Evolutionary conservation across 2,329 filamentous ascomycete species (phyloP).

Genomic region (Arthrinium puccinioides): DNA sequence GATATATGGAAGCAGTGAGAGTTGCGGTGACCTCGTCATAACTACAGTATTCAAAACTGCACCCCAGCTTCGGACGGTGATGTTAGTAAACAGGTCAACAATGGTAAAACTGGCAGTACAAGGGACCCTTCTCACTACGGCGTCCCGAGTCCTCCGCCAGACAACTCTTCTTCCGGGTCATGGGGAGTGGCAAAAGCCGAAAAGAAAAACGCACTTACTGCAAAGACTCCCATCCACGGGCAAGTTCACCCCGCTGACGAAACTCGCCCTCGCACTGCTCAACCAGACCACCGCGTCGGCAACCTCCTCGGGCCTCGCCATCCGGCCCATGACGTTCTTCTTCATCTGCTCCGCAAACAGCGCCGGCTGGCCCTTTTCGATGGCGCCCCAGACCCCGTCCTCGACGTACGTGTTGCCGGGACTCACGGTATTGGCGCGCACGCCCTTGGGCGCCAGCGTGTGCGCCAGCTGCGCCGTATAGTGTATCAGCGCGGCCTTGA

Average conservation of each 20-base stretch:
- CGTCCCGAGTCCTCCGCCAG: too few species aligned
- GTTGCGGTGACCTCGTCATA: too few species aligned
- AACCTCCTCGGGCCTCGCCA: constrained; percentile 13
- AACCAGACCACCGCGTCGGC: constrained; percentile 12
- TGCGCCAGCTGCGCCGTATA: constrained; percentile 27
- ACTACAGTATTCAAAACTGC: too few species aligned
- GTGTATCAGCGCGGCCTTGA: constrained; percentile 27
- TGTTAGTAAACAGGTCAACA: too few species aligned
- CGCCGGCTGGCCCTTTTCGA: constrained; percentile 20
- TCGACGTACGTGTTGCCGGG: constrained; percentile 28
- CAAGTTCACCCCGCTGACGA: constrained; percentile 11
- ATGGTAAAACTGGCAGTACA: too few species aligned
- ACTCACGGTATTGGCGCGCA: constrained; percentile 26
- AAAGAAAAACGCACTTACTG: too few species aligned
- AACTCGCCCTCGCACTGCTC: constrained; percentile 11
- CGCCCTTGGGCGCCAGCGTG: constrained; percentile 23
- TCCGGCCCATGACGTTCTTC: constrained; percentile 11
- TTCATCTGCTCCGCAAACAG: constrained; percentile 16
- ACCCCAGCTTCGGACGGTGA: too few species aligned
- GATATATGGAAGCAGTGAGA: too few species aligned
- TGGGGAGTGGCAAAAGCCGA: too few species aligned
- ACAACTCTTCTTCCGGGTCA: too few species aligned
- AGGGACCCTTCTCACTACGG: too few species aligned
- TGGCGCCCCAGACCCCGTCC: constrained; percentile 26
- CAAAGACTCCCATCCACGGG: constrained; percentile 12